Conservation (phyloP, 1,139 yeast genomes). For the Suhomyces chickasaworum region DNA sequence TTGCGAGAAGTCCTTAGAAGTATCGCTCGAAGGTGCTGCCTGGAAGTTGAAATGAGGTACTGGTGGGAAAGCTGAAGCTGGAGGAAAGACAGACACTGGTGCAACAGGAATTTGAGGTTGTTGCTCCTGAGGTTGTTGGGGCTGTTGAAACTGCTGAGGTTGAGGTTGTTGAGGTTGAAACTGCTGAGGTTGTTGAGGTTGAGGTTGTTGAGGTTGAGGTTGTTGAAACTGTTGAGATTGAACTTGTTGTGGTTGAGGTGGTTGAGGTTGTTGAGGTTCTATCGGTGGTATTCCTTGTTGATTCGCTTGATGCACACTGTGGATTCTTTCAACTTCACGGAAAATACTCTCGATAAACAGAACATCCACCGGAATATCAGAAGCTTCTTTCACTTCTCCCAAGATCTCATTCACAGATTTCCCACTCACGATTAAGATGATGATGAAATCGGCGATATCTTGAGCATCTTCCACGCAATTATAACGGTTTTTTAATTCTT, state of each 20-base stretch:
- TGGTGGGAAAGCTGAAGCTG: neutral
- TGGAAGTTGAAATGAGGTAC: slow-evolving; percentile 14
- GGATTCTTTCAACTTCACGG: slow-evolving; percentile 51
- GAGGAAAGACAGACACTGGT: neutral
- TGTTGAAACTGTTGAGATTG: slow-evolving; percentile 4
- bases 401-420: slow-evolving; percentile 66
- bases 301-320: slow-evolving; percentile 13
- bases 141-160: neutral
- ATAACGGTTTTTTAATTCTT: slow-evolving; percentile 40
- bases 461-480: slow-evolving; percentile 62
- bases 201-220: slow-evolving; percentile 12
- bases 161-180: neutral
- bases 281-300: slow-evolving; percentile 7
- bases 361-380: slow-evolving; percentile 63
- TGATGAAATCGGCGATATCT: slow-evolving; percentile 79
- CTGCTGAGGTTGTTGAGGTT: neutral
- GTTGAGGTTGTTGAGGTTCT: slow-evolving; percentile 11
- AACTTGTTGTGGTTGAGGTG: slow-evolving; percentile 3
- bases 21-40: slow-evolving; percentile 1
- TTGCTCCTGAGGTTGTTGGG: neutral
- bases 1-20: neutral
- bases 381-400: slow-evolving; percentile 62
- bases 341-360: slow-evolving; percentile 54
- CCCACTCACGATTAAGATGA: slow-evolving; percentile 70
- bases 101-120: neutral